Percentiles rank a stretch among this genome's conserved stretches.
phyloP scores from a whole-genome alignment of 352 stramenopile genomes.

The Phytophthora crassamura region DNA sequence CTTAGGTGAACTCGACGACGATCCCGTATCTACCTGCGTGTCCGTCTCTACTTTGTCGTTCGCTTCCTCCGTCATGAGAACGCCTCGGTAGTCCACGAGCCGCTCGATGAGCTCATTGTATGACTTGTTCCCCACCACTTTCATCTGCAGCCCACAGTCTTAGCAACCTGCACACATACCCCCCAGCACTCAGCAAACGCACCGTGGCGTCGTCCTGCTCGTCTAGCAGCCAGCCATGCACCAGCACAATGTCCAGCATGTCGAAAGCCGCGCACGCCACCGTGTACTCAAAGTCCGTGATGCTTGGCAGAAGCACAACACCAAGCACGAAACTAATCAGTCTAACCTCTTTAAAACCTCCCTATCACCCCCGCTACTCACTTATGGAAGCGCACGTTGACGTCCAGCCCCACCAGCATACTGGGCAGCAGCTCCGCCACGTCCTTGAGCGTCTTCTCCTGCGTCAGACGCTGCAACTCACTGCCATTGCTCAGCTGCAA shows the following conservation, averaged over 20 bases:
- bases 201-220: constrained; percentile 88
- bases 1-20: not conserved
- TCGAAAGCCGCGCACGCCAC: constrained; percentile 96
- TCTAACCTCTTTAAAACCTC: not conserved
- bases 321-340: constrained; percentile 11
- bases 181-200: not conserved
- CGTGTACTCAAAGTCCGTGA: constrained; percentile 96
- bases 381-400: constrained; percentile 97
- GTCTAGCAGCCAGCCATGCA: constrained; percentile 98
- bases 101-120: constrained; percentile 99
- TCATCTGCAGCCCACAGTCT: constrained; percentile 37
- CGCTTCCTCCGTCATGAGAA: constrained; percentile 68
- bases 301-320: constrained; percentile 34
- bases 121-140: constrained; percentile 90
- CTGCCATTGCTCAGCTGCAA: constrained; percentile 48
- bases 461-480: constrained; percentile 68
- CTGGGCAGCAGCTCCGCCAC: constrained; percentile 92
- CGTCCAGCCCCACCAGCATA: constrained; percentile 96
- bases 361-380: constrained; percentile 31
- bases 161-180: not conserved
- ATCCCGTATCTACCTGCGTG: constrained; percentile 3
- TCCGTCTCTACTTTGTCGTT: constrained; percentile 21
- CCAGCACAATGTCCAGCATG: constrained; percentile 94
- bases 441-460: constrained; percentile 90
- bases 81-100: constrained; percentile 89